Base-by-base conservation (phyloP, 108 stramenopile genomes). In the Discostella stelligeroides region DNA sequence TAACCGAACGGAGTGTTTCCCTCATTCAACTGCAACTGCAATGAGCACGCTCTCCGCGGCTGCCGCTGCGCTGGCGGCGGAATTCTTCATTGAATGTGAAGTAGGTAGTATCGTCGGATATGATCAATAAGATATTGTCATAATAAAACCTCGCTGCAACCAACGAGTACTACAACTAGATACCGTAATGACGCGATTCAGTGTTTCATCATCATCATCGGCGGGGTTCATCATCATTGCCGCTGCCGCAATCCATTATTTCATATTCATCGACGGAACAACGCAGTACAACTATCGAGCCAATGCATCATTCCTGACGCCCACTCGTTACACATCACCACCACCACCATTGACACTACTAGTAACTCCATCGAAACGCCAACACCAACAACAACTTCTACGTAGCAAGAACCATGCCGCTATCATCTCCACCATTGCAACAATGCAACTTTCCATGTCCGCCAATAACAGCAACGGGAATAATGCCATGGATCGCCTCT, bases 401-500 rank as follows among this genome's bases (percentile, higher is more conserved):
- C 34, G 34, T 6, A 34, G 34, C 28, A 30, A 14, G 43, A 20
- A 20, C 9, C 15, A 18, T 47, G 51, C 24, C 61, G 27, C n/a
- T n/a, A n/a, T n/a, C n/a, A n/a, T n/a, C n/a, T n/a, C 39, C 42
- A 7, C 55, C 27, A 14, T 28, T 17, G 39, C 40, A 30, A 38
- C 61, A 25, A 56, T 61, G 18, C 50, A 55, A 54, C 53, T 75
- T 42, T 63, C 42, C 51, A 76, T 68, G 66, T 68, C 75, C 66
- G 50, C 64, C 38, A 45, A 18, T 34, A 45, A 23, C 0, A 18
- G 11, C 34, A n/a, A n/a, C n/a, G n/a, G n/a, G n/a, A n/a, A n/a
- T n/a, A 63, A 40, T 29, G 46, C 72, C 46, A 78, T 78, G 72
- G 76, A 78, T 57, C 72, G 72, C 0, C 72, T 78, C 57, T 73